phyloP scores from a whole-genome alignment of 2,329 filamentous ascomycete species.

The Coniochaeta pulveracea region DNA sequence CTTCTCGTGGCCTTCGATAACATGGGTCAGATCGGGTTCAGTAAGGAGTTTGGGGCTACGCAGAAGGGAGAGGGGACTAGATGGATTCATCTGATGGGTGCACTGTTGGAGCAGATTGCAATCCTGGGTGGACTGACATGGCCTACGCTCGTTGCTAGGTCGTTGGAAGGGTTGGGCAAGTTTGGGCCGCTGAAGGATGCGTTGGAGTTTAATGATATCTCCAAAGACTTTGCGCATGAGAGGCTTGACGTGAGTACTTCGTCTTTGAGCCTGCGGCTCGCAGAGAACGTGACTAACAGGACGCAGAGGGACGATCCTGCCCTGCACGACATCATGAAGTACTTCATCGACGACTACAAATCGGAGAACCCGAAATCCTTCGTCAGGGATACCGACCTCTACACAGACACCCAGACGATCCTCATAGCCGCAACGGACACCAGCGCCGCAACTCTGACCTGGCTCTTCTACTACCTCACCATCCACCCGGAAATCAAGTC shows the following conservation, averaged over 20 bases:
- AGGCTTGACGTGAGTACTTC: background rate
- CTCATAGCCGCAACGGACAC: constrained; percentile 5
- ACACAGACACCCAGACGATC: constrained; percentile 5
- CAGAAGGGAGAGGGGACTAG: background rate
- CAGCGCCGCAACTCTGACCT: background rate
- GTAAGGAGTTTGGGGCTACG: constrained; percentile 2
- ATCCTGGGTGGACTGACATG: constrained; percentile 1
- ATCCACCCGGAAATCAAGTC: constrained; percentile 1
- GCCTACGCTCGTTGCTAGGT: constrained; percentile 1
- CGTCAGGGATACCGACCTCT: constrained; percentile 4
- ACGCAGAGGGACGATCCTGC: constrained; percentile 5
- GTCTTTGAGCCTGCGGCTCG: too few relatives aligned
- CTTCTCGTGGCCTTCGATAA: constrained; percentile 5
- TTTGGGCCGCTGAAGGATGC: too few relatives aligned
- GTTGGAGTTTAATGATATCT: constrained; percentile 2
- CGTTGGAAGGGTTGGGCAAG: background rate
- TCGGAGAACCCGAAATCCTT: constrained; percentile 8
- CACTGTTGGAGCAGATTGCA: background rate
- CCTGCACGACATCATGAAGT: constrained; percentile 7
- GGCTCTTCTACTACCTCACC: constrained; percentile 7
- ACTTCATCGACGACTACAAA: constrained; percentile 7
- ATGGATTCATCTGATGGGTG: constrained; percentile 3
- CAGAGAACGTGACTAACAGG: too few relatives aligned
- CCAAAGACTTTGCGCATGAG: constrained; percentile 1
- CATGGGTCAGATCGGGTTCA: constrained; percentile 5